These are phyloP conservation scores for Aspergillus ostianus DNA, from an alignment of 495 filamentous ascomycete genomes.

Conservation along the genomic window DNA sequence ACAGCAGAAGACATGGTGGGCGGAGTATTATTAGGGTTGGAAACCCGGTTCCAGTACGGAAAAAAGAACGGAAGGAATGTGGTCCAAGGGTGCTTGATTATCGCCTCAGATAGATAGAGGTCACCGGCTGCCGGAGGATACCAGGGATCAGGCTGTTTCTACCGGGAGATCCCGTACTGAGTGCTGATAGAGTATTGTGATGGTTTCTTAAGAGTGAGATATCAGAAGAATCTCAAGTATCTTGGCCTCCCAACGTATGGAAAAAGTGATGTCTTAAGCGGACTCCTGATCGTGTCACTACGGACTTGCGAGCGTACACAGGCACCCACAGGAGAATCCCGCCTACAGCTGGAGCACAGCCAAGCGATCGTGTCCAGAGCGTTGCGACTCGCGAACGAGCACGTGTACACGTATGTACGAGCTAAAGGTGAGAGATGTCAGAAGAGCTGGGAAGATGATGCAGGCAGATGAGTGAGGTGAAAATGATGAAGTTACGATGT, in stretches of 20 bases:
- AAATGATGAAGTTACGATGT: slow-evolving; percentile 18
- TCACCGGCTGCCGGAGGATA: slow-evolving; percentile 13
- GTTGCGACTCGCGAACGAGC: slow-evolving; percentile 34
- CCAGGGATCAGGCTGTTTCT: slow-evolving; percentile 21
- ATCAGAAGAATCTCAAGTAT: slow-evolving; percentile 7
- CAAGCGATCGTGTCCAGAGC: slow-evolving; percentile 37
- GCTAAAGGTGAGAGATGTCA: slow-evolving; percentile 30
- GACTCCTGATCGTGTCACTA: slow-evolving; percentile 41
- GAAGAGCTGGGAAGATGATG: slow-evolving; percentile 20
- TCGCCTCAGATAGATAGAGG: slow-evolving; percentile 17
- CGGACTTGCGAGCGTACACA: slow-evolving; percentile 40
- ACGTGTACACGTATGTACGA: slow-evolving; percentile 39
- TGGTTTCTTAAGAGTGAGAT: slow-evolving; percentile 14
- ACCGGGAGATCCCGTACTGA: slow-evolving; percentile 27
- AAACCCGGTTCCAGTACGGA: slow-evolving; percentile 16
- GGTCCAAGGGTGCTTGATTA: slow-evolving; percentile 13
- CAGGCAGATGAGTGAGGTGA: slow-evolving; percentile 21
- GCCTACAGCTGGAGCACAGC: slow-evolving; percentile 50
- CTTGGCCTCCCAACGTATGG: slow-evolving; percentile 12
- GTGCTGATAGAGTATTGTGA: slow-evolving; percentile 13
- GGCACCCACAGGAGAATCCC: slow-evolving; percentile 33
- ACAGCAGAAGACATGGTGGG: slow-evolving; percentile 71
- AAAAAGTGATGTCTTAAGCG: slow-evolving; percentile 23
- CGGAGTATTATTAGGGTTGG: slow-evolving; percentile 6
- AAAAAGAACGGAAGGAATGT: slow-evolving; percentile 12